These are phyloP conservation scores for Echinochloa phyllopogon DNA, from an alignment of 176 grass and related monocot species.

Conservation along the genomic window DNA sequence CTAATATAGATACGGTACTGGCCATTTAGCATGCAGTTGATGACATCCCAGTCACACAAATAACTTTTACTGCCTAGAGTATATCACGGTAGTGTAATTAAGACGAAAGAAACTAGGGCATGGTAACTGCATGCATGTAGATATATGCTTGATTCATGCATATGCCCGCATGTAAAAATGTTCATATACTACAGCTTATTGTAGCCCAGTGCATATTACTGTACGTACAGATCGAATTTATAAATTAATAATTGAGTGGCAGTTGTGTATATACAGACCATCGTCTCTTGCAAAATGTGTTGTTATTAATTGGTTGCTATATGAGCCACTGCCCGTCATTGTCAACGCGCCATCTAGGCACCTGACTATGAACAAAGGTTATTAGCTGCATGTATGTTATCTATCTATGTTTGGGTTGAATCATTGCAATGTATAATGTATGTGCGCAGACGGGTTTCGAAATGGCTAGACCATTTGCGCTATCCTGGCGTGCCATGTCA, in stretches of 20 bases:
- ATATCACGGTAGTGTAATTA: not conserved
- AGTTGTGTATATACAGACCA: not conserved
- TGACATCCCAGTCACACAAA: not conserved
- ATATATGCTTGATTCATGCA: not conserved
- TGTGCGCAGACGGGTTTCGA: not conserved
- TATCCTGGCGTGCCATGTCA: not conserved
- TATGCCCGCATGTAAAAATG: not conserved
- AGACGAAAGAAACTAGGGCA: not conserved
- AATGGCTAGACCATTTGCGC: constrained; percentile 24
- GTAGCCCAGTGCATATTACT: not conserved
- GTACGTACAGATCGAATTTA: not conserved
- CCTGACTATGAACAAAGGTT: not conserved
- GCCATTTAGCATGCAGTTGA: not conserved
- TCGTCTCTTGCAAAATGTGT: not conserved
- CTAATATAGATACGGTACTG: no score
- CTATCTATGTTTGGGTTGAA: not conserved
- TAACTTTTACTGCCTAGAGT: not conserved
- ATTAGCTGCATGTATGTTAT: not conserved
- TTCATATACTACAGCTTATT: not conserved
- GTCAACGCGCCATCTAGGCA: not conserved
- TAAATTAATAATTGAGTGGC: not conserved
- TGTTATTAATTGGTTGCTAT: not conserved
- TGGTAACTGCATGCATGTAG: not conserved
- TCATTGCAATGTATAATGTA: constrained; percentile 3
- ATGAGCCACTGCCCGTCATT: not conserved